phyloP scores from a whole-genome alignment of 1,139 yeast species.

The Suhomyces coccinellae region DNA sequence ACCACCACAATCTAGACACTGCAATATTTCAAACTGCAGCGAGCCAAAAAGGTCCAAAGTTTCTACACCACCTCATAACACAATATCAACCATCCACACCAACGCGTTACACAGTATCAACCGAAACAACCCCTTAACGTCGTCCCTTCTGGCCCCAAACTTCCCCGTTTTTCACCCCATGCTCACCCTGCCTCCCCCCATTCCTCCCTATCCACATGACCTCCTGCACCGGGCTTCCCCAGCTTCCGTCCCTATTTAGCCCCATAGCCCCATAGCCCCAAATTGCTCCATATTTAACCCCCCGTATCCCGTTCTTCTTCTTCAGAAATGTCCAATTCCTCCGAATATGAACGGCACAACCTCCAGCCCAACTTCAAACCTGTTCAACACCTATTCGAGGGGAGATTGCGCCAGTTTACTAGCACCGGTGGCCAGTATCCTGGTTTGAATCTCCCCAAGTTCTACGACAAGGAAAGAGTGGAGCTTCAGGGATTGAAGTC shows the following conservation, averaged over 20 bases:
- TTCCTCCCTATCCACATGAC: not conserved
- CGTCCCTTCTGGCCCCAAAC: not conserved
- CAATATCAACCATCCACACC: too few species aligned
- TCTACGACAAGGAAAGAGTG: conserved; percentile 63
- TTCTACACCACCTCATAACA: too few species aligned
- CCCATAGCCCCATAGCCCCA: conserved; percentile 1
- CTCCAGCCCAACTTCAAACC: conserved; percentile 80
- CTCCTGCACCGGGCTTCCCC: conserved; percentile 9
- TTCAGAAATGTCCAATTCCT: conserved; percentile 5
- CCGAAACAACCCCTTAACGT: too few species aligned
- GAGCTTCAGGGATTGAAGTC: conserved; percentile 52
- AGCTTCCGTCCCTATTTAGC: conserved; percentile 6
- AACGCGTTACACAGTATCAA: too few species aligned
- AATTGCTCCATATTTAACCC: not conserved
- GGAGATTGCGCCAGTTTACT: conserved; percentile 78
- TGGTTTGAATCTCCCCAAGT: conserved; percentile 75
- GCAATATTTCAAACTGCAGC: too few species aligned
- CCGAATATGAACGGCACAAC: conserved; percentile 36
- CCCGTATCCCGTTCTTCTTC: not conserved
- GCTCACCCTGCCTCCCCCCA: not conserved
- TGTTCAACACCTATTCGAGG: conserved; percentile 74
- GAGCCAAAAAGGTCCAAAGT: too few species aligned
- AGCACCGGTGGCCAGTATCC: conserved; percentile 70
- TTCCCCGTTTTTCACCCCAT: not conserved
- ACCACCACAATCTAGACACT: too few species aligned